A percentile compares a stretch with the other conserved stretches of the same genome.
These are phyloP conservation scores for Coniochaeta prunicola DNA, from an alignment of 2,329 filamentous ascomycete species.

Conservation along the genomic window DNA sequence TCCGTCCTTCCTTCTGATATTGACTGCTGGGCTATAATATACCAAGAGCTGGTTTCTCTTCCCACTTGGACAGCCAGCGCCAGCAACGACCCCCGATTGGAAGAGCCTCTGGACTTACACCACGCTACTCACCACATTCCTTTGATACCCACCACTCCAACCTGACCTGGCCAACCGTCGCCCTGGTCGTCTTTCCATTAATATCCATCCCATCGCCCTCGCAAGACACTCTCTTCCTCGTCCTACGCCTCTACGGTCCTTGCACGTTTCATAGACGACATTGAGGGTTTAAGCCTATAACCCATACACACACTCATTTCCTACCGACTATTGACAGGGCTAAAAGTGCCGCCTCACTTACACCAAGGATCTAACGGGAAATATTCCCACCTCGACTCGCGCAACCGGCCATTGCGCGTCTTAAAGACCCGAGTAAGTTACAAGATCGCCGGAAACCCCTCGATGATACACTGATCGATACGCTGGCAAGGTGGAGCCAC, in stretches of 20 bases:
- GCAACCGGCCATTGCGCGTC: constrained; percentile 22
- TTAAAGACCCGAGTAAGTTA: constrained; percentile 33
- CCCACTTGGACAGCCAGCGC: constrained; percentile 32
- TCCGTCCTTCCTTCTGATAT: constrained; percentile 34
- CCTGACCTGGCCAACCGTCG: constrained; percentile 9
- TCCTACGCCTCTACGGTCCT: not conserved
- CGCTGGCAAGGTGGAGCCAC: constrained; percentile 18
- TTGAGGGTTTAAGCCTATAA: not conserved
- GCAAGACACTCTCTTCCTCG: not conserved
- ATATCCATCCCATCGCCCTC: constrained; percentile 2
- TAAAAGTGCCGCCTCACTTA: constrained; percentile 14
- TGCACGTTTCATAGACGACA: constrained; percentile 6
- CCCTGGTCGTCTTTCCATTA: constrained; percentile 3
- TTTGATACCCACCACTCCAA: constrained; percentile 21
- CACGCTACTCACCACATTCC: constrained; percentile 35
- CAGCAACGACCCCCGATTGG: constrained; percentile 23
- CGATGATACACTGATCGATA: constrained; percentile 28
- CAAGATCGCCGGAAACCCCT: constrained; percentile 21
- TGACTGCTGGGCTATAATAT: constrained; percentile 34
- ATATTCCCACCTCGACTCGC: constrained; percentile 16
- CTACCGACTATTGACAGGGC: constrained; percentile 6
- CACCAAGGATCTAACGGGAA: constrained; percentile 16
- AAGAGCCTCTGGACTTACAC: constrained; percentile 14
- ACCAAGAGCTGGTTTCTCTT: constrained; percentile 51
- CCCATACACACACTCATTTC: constrained; percentile 22